Percentiles rank a stretch among this genome's conserved stretches.
phyloP scores from a whole-genome alignment of 116 monocot genomes.

The Papilionanthe hybrid region DNA sequence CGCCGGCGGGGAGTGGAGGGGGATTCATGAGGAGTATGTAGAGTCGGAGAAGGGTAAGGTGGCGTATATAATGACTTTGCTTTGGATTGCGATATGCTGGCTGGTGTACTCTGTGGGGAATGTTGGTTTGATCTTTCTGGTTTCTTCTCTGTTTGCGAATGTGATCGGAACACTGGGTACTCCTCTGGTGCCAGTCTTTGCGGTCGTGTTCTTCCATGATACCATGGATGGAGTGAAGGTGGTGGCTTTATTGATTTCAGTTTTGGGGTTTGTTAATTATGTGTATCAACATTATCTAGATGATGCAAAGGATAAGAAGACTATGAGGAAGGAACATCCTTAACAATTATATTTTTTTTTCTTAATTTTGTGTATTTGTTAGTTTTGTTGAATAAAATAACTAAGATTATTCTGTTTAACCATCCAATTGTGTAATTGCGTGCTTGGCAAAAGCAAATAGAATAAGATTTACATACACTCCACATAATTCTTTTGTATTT shows the following conservation, averaged over 20 bases:
- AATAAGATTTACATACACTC: too few species aligned
- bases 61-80: slow-evolving; percentile 6
- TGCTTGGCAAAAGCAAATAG: too few species aligned
- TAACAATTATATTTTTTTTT: background rate
- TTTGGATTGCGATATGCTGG: slow-evolving; percentile 7
- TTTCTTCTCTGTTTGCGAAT: slow-evolving; percentile 20
- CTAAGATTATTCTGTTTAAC: too few species aligned
- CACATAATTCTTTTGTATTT: too few species aligned
- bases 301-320: background rate
- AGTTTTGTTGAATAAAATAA: too few species aligned
- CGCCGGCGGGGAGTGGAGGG: slow-evolving; percentile 13
- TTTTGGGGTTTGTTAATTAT: slow-evolving; percentile 16
- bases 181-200: slow-evolving; percentile 15
- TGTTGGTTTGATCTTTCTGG: slow-evolving; percentile 8
- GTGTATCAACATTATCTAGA: slow-evolving; percentile 20
- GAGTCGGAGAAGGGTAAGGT: slow-evolving; percentile 2
- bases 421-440: too few species aligned
- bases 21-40: background rate
- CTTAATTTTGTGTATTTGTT: too few species aligned
- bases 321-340: background rate
- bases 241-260: slow-evolving; percentile 11
- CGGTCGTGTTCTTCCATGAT: slow-evolving; percentile 22
- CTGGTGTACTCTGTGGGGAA: background rate
- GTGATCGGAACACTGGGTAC: slow-evolving; percentile 9
- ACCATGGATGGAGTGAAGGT: slow-evolving; percentile 25